Percentiles rank a stretch among this genome's conserved stretches.
Evolutionary conservation across 2,329 filamentous ascomycete species (phyloP).

Genomic region (Pestalotiopsis fici): DNA sequence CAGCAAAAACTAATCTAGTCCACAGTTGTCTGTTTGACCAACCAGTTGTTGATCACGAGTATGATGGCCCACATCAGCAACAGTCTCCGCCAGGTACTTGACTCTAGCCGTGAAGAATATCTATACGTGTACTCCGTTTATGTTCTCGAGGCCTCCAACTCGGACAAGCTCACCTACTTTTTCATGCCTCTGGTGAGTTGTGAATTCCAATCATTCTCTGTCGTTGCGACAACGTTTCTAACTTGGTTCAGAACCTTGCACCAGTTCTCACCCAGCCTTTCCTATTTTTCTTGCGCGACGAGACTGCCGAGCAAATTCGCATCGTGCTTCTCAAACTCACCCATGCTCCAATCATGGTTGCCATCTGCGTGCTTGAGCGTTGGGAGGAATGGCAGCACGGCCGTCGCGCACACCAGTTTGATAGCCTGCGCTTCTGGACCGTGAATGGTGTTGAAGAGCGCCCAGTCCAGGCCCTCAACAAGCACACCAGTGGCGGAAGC

Average conservation of each 20-base stretch:
- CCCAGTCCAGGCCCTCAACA: not conserved
- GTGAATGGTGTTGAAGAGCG: not conserved
- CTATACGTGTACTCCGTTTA: constrained; percentile 3
- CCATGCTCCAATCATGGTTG: not conserved
- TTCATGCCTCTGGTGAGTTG: not conserved
- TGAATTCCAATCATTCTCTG: not conserved
- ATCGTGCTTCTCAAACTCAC: not conserved
- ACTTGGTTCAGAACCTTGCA: not conserved
- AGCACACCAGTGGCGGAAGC: not conserved
- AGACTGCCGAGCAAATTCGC: not conserved
- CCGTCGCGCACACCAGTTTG: not conserved
- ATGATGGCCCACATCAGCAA: constrained; percentile 8
- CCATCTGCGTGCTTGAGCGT: not conserved
- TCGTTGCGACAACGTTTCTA: not conserved
- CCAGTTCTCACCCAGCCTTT: not conserved
- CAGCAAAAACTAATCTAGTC: not conserved
- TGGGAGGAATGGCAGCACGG: not conserved
- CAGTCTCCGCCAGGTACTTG: not conserved
- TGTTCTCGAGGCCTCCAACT: not conserved
- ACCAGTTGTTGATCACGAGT: constrained; percentile 1
- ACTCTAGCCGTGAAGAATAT: constrained; percentile 4
- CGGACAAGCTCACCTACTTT: constrained; percentile 3
- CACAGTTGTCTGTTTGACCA: not conserved
- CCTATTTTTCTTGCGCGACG: not conserved
- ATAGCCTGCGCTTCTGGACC: not conserved